Evolutionary conservation across 495 filamentous ascomycete species (phyloP), one percentile per base, ranked within the genome.

Genomic region (Elaphomyces granulatus): DNA sequence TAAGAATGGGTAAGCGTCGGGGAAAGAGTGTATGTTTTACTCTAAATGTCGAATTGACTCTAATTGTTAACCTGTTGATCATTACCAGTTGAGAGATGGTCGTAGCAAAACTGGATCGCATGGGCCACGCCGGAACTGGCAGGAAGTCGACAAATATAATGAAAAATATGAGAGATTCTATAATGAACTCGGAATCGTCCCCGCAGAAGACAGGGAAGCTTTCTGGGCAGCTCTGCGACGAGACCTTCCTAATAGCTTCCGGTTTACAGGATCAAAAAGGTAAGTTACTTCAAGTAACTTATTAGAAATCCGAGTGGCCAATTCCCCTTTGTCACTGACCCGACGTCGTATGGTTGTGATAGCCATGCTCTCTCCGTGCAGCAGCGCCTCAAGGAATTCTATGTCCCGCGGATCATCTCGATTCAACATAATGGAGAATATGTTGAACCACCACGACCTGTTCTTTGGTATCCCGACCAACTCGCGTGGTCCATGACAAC

Each of bases 401-500:
- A 95, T 53, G 78, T 93, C 32, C 90, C 92, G 28, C 71, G 93
- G 45, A 93, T 98, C 47, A 78, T 73, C 8, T 74, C 80, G 28
- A 86, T 95, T 47, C 56, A 71, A 36, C 75, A 81, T 64, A 82
- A 96, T 52, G 88, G 80, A 53, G 69, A 78, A 44, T 62, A 62
- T 17, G 86, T 95, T 51, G 75, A 86, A 36, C 74, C 92, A 2
- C 90, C 90, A 1, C 67, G 68, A 53, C 69, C 80, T 0, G 78
- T 98, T 12, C 65, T 74, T 6, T 96, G 86, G 85, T 96, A 88
- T 57, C 90, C 90, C 14, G 87, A 96, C 48, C 70, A 80, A 46
- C 75, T 96, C 42, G 92, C 88, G 15, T 98, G 88, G 81, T 80
- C 72, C 42, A 94, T 96, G 84, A 93, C 85, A 15, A 94, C 86